A percentile compares a stretch with the other conserved stretches of the same genome.
phyloP scores from a whole-genome alignment of 805 yeast genomes.

The Candida argentea region DNA sequence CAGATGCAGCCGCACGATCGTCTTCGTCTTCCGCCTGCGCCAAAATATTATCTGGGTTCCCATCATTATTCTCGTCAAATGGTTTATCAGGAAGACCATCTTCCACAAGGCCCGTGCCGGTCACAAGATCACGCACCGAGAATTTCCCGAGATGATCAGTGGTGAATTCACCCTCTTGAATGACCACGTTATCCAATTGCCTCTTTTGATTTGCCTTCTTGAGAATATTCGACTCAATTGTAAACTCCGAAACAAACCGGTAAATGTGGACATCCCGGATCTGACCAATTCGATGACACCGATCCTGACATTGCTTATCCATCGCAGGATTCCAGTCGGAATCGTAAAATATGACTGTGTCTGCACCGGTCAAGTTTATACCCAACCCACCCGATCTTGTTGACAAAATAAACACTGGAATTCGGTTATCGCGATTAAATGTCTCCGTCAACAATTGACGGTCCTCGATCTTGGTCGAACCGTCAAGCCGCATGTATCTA shows the following conservation, averaged over 20 bases:
- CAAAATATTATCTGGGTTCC: slow-evolving; percentile 46
- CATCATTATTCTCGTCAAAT: slow-evolving; percentile 22
- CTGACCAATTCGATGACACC: slow-evolving; percentile 98
- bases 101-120: slow-evolving; percentile 37
- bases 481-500: slow-evolving; percentile 89
- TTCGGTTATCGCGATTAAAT: slow-evolving; percentile 75
- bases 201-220: slow-evolving; percentile 92
- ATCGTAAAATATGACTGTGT: slow-evolving; percentile 95
- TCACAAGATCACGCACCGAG: slow-evolving; percentile 77
- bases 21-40: slow-evolving; percentile 96
- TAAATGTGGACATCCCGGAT: slow-evolving; percentile 96
- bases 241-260: slow-evolving; percentile 89
- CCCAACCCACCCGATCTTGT: slow-evolving; percentile 98
- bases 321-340: slow-evolving; percentile 99
- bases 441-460: slow-evolving; percentile 90
- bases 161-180: slow-evolving; percentile 96
- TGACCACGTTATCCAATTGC: slow-evolving; percentile 86
- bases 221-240: slow-evolving; percentile 91
- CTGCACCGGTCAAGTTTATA: slow-evolving; percentile 96
- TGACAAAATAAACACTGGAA: slow-evolving; percentile 85
- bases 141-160: slow-evolving; percentile 89
- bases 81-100: slow-evolving; percentile 31
- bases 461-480: slow-evolving; percentile 95
- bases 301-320: slow-evolving; percentile 98
- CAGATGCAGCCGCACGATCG: slow-evolving; percentile 79